Evolutionary conservation across 2,329 filamentous ascomycete genomes (phyloP), one percentile per base, ranked within the genome.

Genomic region (Monosporascus sp.): DNA sequence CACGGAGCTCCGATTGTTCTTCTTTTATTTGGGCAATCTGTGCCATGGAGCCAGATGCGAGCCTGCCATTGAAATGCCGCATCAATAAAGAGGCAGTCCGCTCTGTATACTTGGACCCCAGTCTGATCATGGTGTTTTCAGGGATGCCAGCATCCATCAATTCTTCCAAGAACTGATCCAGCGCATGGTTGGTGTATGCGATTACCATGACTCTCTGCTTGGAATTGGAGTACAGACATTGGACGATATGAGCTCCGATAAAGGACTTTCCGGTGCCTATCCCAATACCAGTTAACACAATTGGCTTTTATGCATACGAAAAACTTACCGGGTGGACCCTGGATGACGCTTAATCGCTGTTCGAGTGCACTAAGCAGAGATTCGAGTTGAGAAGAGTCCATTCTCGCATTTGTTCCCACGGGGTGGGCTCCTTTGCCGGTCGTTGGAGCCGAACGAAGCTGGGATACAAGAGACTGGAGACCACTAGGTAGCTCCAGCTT

Each of bases 231-330:
- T 82, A 67, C 0, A 90, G 63, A 0, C 73, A 65, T 49, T 84
- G 83, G 0, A 80, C 78, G 1, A 85, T 71, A 1, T 86, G 68
- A 0, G 86, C 82, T 0, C 87, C 88, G 3, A 88, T 78, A 59
- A 88, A 90, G 0, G 85, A 88, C 57, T 91, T 91, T 1, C 88
- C 88, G 0, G 86, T 91, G 0, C 85, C 84, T 84, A 49, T 7
- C 49, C 7, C 9, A 22, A 24, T n/a, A 31, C 22, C 31, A 49
- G 40, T 7, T 2, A 24, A 31, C 16, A 37, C 26, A 7, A 22
- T 26, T 44, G 19, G 14, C 11, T 17, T n/a, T 24, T 44, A 7
- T 14, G 11, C n/a, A 19, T 20, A 14, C 5, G 7, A 16, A 26
- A 26, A 16, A 49, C 70, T 53, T 71, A 81, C 82, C 86, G 56